These are phyloP conservation scores for Hypoxylon sp. DNA, from an alignment of 2,329 filamentous ascomycete genomes.

Conservation along the genomic window DNA sequence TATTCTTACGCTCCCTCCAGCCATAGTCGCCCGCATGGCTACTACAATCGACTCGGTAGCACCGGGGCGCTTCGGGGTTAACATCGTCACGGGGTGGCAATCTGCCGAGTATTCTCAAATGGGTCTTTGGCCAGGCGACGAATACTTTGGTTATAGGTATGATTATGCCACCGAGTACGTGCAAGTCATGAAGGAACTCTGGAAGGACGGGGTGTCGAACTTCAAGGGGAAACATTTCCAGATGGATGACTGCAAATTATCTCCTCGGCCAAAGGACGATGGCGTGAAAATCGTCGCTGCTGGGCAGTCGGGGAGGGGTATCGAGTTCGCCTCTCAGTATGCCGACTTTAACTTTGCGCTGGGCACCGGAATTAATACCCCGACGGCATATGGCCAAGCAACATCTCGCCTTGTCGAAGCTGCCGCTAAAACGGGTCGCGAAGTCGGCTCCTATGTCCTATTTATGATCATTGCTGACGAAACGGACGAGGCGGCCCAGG, in stretches of 20 bases:
- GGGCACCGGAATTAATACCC: conserved; percentile 54
- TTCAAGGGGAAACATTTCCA: conserved; percentile 55
- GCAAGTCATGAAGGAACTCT: conserved; percentile 55
- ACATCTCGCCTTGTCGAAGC: conserved; percentile 53
- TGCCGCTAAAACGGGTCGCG: conserved; percentile 48
- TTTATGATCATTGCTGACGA: conserved; percentile 56
- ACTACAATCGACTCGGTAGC: conserved; percentile 54
- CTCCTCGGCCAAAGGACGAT: conserved; percentile 39
- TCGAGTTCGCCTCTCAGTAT: conserved; percentile 54
- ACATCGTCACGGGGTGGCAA: conserved; percentile 57
- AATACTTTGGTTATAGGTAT: conserved; percentile 53
- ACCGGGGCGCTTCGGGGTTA: conserved; percentile 54
- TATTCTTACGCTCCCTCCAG: conserved; percentile 53
- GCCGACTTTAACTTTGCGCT: conserved; percentile 56
- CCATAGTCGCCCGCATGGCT: conserved; percentile 54
- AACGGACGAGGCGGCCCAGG: conserved; percentile 52
- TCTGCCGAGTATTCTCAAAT: conserved; percentile 55
- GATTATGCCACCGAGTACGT: conserved; percentile 56
- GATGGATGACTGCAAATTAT: conserved; percentile 56
- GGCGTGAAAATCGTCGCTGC: conserved; percentile 54
- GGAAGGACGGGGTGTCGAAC: conserved; percentile 53
- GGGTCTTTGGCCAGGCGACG: conserved; percentile 54
- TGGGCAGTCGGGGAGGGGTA: conserved; percentile 53
- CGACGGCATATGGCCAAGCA: conserved; percentile 47
- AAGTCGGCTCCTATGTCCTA: conserved; percentile 55